phyloP scores from a whole-genome alignment of 2,329 filamentous ascomycete genomes.

The Arthrobotrys pseudoclavata region DNA sequence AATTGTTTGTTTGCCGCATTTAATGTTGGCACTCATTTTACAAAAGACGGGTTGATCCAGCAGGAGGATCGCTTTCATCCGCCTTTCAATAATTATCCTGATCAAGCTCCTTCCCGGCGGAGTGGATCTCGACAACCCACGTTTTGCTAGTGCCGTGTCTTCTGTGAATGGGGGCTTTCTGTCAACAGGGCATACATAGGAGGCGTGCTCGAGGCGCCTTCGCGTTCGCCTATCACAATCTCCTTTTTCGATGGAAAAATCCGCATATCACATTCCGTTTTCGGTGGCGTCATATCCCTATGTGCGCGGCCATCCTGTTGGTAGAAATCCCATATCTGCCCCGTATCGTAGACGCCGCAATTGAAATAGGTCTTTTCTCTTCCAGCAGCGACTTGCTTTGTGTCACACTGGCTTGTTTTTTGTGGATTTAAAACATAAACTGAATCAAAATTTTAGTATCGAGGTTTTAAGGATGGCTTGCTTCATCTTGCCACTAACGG shows the following conservation, averaged over 20 bases:
- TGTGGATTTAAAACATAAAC: constrained; percentile 56
- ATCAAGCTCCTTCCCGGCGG: constrained; percentile 41
- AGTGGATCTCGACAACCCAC: constrained; percentile 57
- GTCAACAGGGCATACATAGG: constrained; percentile 27
- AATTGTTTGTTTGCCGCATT: constrained; percentile 31
- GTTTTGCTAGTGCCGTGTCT: constrained; percentile 49
- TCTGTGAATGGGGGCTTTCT: background rate
- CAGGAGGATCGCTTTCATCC: constrained; percentile 36
- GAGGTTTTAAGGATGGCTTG: constrained; percentile 51
- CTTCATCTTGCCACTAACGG: constrained; percentile 42
- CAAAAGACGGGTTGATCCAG: constrained; percentile 1
- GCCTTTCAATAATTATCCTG: constrained; percentile 1
- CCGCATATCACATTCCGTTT: constrained; percentile 52
- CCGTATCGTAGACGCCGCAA: constrained; percentile 27
- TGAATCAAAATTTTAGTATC: constrained; percentile 49
- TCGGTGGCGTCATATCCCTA: constrained; percentile 42
- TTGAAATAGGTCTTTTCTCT: constrained; percentile 17
- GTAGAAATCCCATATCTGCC: constrained; percentile 1
- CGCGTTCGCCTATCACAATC: constrained; percentile 45
- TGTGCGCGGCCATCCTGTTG: constrained; percentile 22
- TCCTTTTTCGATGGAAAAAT: constrained; percentile 6
- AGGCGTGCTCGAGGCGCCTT: constrained; percentile 28
- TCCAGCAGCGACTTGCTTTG: constrained; percentile 13
- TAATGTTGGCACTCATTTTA: constrained; percentile 4
- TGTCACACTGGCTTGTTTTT: constrained; percentile 53